Conservation (phyloP, 176 grass and related monocot species). For the Zea luxurians region DNA sequence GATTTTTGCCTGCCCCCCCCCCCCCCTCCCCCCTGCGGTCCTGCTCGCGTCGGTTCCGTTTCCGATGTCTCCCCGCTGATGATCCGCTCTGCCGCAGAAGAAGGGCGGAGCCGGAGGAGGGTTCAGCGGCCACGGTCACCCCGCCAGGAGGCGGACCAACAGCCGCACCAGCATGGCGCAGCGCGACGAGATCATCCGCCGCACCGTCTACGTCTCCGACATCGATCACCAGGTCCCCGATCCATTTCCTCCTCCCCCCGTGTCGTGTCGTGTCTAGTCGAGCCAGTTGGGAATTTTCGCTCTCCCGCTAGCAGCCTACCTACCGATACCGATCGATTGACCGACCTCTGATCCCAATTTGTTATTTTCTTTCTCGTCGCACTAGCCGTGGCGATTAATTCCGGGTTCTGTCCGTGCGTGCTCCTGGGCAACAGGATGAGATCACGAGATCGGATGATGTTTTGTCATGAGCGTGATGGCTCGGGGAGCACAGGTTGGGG, state of each 20-base stretch:
- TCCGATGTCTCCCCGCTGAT: neutral
- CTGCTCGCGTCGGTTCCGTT: neutral
- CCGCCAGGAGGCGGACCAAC: conserved; percentile 71
- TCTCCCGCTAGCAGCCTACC: neutral
- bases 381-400: conserved; percentile 18
- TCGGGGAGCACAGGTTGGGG: conserved; percentile 31
- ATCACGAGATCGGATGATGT: conserved; percentile 8
- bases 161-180: conserved; percentile 87
- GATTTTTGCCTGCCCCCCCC: neutral
- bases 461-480: neutral
- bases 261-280: neutral
- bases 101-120: conserved; percentile 50
- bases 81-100: conserved; percentile 42
- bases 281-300: neutral
- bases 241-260: neutral
- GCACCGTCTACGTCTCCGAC: conserved; percentile 95
- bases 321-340: neutral
- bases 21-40: neutral
- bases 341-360: conserved; percentile 8
- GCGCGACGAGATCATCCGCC: conserved; percentile 83
- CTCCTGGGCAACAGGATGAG: neutral
- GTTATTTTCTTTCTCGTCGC: neutral
- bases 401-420: neutral
- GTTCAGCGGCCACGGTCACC: conserved; percentile 42
- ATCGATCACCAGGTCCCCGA: conserved; percentile 91